Evolutionary conservation across 371 early-diverging fungal genomes (phyloP).

Genomic region (Cokeromyces recurvatus): DNA sequence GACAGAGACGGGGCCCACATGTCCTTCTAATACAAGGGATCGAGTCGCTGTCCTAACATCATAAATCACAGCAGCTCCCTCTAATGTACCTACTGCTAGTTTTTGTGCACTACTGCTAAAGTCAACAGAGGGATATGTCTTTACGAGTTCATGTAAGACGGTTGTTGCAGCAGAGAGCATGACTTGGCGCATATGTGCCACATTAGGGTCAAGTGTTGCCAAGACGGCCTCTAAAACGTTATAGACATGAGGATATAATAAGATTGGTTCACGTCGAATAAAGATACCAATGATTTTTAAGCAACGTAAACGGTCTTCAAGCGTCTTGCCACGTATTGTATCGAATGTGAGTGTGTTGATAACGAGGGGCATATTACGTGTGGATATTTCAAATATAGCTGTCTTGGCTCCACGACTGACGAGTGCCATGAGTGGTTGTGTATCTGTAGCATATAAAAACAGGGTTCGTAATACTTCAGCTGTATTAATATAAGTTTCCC

Average conservation of each 20-base stretch:
- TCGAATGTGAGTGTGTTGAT: constrained; percentile 73
- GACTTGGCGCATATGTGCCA: constrained; percentile 67
- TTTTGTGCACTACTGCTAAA: constrained; percentile 77
- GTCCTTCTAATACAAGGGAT: constrained; percentile 75
- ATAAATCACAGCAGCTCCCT: constrained; percentile 76
- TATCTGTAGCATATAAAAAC: constrained; percentile 52
- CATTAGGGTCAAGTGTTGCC: constrained; percentile 80
- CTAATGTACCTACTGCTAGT: constrained; percentile 73
- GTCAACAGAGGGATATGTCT: constrained; percentile 67
- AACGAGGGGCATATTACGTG: constrained; percentile 63
- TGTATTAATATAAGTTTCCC: constrained; percentile 78
- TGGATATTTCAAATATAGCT: constrained; percentile 74
- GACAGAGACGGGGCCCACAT: constrained; percentile 59
- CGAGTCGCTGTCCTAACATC: constrained; percentile 84
- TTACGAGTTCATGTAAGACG: constrained; percentile 75
- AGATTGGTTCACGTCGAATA: constrained; percentile 67
- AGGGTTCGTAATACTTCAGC: constrained; percentile 65
- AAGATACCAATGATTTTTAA: constrained; percentile 71
- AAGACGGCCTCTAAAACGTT: constrained; percentile 76
- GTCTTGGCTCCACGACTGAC: constrained; percentile 59
- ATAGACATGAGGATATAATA: constrained; percentile 60
- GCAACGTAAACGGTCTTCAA: constrained; percentile 51
- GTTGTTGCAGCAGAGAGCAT: constrained; percentile 67
- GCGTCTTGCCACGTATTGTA: constrained; percentile 61
- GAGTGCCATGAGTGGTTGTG: constrained; percentile 27